phyloP scores from a whole-genome alignment of 345 rosid genomes.

The Linum tenue region DNA sequence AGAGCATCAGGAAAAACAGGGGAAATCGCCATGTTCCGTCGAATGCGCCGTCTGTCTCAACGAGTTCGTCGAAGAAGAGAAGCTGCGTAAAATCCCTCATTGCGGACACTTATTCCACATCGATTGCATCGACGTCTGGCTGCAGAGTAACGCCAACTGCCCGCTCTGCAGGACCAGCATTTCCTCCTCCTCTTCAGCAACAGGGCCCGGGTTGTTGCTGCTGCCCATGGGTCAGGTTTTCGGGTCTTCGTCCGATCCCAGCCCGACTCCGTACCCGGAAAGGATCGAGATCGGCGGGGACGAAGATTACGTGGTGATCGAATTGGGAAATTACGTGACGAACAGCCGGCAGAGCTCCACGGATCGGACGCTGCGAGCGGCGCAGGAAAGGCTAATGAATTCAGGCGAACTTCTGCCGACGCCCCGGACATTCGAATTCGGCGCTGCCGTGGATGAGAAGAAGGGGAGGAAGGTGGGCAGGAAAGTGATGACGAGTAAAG shows the following conservation, averaged over 20 bases:
- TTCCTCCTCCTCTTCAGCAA: conserved; percentile 24
- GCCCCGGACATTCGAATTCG: conserved; percentile 22
- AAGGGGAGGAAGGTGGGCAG: conserved; percentile 13
- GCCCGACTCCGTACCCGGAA: conserved; percentile 16
- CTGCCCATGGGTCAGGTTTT: conserved; percentile 2
- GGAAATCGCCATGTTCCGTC: conserved; percentile 21
- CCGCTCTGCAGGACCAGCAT: conserved; percentile 78
- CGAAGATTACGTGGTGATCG: conserved; percentile 67
- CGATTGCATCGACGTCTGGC: conserved; percentile 91
- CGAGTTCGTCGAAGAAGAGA: conserved; percentile 82
- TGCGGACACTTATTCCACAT: conserved; percentile 82
- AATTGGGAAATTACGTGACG: conserved; percentile 27
- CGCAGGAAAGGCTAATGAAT: conserved; percentile 35
- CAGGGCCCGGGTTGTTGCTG: conserved; percentile 15
- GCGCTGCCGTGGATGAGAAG: conserved; percentile 10
- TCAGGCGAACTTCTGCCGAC: conserved; percentile 20
- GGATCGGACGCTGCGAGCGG: conserved; percentile 25
- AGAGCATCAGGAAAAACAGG: background rate
- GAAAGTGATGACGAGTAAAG: conserved; percentile 63
- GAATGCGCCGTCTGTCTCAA: conserved; percentile 79
- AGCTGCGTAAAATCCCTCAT: conserved; percentile 53
- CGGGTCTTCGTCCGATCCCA: conserved; percentile 24
- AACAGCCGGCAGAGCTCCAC: conserved; percentile 10
- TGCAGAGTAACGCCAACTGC: conserved; percentile 78
- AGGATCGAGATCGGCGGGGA: conserved; percentile 28